A percentile compares a stretch with the other conserved stretches of the same genome.
Conservation (phyloP, 1,139 yeast species). For the Candida sp. region DNA sequence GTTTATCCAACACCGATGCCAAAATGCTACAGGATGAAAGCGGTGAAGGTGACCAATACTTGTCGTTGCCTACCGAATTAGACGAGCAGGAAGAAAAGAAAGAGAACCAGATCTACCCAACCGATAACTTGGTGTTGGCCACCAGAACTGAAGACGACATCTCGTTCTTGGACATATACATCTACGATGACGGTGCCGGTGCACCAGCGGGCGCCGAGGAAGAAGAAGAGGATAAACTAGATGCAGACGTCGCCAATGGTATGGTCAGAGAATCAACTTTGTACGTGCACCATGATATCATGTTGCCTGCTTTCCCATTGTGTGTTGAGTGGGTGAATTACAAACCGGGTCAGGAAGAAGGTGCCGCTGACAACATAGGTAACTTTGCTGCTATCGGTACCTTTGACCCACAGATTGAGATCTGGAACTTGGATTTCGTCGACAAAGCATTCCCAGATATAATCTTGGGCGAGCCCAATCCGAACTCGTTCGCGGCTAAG, state of each 20-base stretch:
- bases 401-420: slow-evolving; percentile 96
- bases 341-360: slow-evolving; percentile 53
- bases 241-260: slow-evolving; percentile 72
- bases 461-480: slow-evolving; percentile 81
- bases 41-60: slow-evolving; percentile 67
- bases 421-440: slow-evolving; percentile 93
- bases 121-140: slow-evolving; percentile 88
- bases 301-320: slow-evolving; percentile 97
- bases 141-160: slow-evolving; percentile 97
- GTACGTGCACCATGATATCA: slow-evolving; percentile 95
- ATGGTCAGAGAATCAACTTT: slow-evolving; percentile 72
- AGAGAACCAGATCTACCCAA: slow-evolving; percentile 86
- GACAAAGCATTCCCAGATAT: slow-evolving; percentile 96
- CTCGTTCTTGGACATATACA: slow-evolving; percentile 90
- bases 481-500: slow-evolving; percentile 45
- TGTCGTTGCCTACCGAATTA: slow-evolving; percentile 70
- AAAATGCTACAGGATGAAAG: slow-evolving; percentile 42
- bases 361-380: slow-evolving; percentile 53
- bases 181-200: slow-evolving; percentile 94
- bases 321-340: slow-evolving; percentile 96
- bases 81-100: slow-evolving; percentile 75
- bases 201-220: slow-evolving; percentile 68
- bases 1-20: slow-evolving; percentile 58
- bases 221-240: slow-evolving; percentile 65
- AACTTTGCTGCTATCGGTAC: slow-evolving; percentile 98